Evolutionary conservation across 176 grass and related monocot species (phyloP), one percentile per base, ranked within the genome.

Genomic region (Musa beccarii): DNA sequence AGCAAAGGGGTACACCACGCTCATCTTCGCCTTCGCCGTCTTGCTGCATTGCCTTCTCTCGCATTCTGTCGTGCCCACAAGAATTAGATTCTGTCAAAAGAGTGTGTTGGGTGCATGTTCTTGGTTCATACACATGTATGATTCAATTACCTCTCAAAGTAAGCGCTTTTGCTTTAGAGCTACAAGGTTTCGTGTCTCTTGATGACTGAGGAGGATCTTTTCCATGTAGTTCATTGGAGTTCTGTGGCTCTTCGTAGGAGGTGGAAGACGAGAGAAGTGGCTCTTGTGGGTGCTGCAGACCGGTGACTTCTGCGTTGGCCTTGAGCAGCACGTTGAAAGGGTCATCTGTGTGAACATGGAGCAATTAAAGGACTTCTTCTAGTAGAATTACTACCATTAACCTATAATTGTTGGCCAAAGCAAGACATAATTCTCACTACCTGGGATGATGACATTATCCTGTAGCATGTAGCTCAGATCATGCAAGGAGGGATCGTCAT

Each of bases 1-100:
- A 11, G 85, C 84, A 83, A 99, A 99, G 66, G 95, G 95, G 81
- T 79, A 88, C 29, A 87, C 51, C 54, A 91, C 85, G 10, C 83
- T 54, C 59, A 17, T 53, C 10, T 28, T 6, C 20, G 3, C 53
- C 71, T 73, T 69, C 24, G 80, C 72, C 76, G 43, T 20, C 68
- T 11, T 24, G 15, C 51, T 20, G 15, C 17, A 19, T 21, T 23
- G 21, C 2, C 21, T 2, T 66, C 2, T 29, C n/a, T 62, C 14
- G n/a, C 17, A 20, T 62, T 43, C 59, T 8, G 3, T 22, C 17
- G 9, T 10, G 2, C 17, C n/a, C 14, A 22, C 17, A 62, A 20
- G 17, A 22, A 62, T 1, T n/a, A 21, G 34, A 43, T 4, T 43
- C 34, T 43, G 34, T 43, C 4, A 43, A 43, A 43, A 6, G 34